Conservation (phyloP, 805 yeast species). For the Lipomyces anomalus region DNA sequence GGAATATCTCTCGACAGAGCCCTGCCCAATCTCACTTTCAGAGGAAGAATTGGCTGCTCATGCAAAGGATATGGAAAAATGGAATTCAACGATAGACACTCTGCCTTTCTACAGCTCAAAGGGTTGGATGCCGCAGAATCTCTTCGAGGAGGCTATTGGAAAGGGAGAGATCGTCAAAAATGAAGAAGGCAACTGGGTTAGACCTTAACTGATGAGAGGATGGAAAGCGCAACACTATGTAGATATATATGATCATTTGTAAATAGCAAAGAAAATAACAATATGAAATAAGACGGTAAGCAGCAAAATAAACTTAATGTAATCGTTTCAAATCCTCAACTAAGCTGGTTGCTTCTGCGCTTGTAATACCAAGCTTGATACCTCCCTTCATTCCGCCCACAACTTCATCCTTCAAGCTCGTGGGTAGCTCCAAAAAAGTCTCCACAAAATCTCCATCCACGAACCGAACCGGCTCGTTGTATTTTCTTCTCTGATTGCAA, state of each 20-base stretch:
- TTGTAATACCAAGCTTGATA: constrained; percentile 2
- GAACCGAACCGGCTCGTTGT: constrained; percentile 15
- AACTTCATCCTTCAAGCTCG: constrained; percentile 6
- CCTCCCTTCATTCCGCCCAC: constrained; percentile 12
- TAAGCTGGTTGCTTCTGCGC: constrained; percentile 8
- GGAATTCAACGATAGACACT: constrained; percentile 61
- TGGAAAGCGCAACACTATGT: too few species aligned
- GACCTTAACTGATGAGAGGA: too few species aligned
- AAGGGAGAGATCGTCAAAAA: constrained; percentile 63
- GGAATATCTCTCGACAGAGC: constrained; percentile 25
- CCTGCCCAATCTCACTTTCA: constrained; percentile 56
- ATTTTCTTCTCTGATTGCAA: constrained; percentile 8
- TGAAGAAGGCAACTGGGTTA: constrained; percentile 47
- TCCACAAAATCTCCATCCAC: constrained; percentile 25
- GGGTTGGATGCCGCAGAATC: constrained; percentile 94
- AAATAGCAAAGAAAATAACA: too few species aligned
- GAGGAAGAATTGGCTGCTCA: constrained; percentile 56
- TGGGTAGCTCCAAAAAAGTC: constrained; percentile 15
- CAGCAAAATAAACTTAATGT: constrained; percentile 10
- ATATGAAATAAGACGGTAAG: too few species aligned
- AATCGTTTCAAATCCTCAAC: constrained; percentile 22
- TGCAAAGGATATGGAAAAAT: constrained; percentile 52
- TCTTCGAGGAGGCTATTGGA: constrained; percentile 65
- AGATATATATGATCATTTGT: too few species aligned
- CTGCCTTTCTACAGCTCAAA: constrained; percentile 85